A percentile compares a stretch with the other conserved stretches of the same genome.
Conservation (phyloP, 371 early-diverging fungal genomes). For the Zychaea mexicana region DNA sequence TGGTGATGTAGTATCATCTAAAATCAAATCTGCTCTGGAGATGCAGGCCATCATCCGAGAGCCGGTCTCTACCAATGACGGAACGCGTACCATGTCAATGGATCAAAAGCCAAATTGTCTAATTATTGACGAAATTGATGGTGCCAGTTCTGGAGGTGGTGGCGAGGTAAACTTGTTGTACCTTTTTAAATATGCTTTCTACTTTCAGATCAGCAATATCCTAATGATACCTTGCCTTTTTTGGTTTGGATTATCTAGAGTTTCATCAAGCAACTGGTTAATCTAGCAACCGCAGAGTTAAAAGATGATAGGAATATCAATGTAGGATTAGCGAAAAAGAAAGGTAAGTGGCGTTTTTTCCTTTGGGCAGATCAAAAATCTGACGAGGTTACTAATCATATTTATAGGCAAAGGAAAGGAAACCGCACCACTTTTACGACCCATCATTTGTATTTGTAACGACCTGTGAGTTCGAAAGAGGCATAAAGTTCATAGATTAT, state of each 20-base stretch:
- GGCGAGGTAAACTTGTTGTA: slow-evolving; percentile 44
- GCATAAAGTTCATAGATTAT: background rate
- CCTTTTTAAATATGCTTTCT: too few relatives aligned
- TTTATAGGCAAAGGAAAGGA: slow-evolving; percentile 24
- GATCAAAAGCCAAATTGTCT: slow-evolving; percentile 78
- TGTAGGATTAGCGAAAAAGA: slow-evolving; percentile 18
- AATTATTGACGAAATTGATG: slow-evolving; percentile 97
- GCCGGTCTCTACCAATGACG: background rate
- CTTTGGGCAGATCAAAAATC: background rate
- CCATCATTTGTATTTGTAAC: slow-evolving; percentile 98
- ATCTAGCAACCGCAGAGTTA: slow-evolving; percentile 38
- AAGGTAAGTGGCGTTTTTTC: slow-evolving; percentile 4
- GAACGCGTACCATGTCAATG: slow-evolving; percentile 24
- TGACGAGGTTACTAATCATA: background rate
- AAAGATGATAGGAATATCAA: slow-evolving; percentile 32
- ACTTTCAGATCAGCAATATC: background rate
- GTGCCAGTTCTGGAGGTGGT: slow-evolving; percentile 76
- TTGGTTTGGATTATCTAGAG: slow-evolving; percentile 56
- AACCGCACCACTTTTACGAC: slow-evolving; percentile 69
- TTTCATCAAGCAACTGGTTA: slow-evolving; percentile 76
- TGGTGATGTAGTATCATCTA: slow-evolving; percentile 68
- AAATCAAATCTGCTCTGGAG: slow-evolving; percentile 77
- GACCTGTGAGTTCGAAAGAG: slow-evolving; percentile 64
- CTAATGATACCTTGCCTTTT: background rate
- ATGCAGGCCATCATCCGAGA: slow-evolving; percentile 68